These are phyloP conservation scores for Climacium dendroides DNA, from an alignment of 225 moss, liverwort and hornwort species.

Conservation along the genomic window DNA sequence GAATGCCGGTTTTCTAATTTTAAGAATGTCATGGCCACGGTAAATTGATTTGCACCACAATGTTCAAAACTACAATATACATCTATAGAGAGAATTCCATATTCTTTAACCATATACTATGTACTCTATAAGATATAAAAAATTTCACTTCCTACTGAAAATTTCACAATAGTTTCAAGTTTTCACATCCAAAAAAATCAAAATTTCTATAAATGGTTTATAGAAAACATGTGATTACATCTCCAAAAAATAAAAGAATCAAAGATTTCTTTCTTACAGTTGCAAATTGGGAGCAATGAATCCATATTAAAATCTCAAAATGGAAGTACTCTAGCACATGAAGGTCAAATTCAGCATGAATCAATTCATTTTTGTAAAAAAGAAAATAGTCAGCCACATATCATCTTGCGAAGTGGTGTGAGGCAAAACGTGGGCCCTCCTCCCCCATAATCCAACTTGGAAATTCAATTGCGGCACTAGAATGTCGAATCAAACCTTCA, in stretches of 20 bases:
- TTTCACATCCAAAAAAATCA: neutral
- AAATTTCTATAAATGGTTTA: neutral
- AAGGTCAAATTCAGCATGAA: accelerated
- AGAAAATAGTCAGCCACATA: neutral
- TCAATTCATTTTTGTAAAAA: neutral
- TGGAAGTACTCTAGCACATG: accelerated
- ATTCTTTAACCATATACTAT: neutral
- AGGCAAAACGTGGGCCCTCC: accelerated
- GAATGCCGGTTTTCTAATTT: accelerated
- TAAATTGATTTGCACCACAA: neutral
- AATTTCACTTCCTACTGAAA: neutral
- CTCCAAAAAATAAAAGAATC: neutral
- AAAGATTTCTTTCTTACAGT: neutral
- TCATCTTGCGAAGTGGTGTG: neutral
- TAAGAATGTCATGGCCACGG: accelerated
- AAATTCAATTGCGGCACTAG: neutral
- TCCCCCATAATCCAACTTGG: accelerated
- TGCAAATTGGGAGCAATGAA: neutral
- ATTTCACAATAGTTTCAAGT: neutral
- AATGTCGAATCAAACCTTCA: accelerated
- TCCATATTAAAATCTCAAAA: neutral
- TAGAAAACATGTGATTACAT: neutral
- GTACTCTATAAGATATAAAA: accelerated
- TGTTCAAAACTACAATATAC: neutral
- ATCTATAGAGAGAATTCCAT: accelerated